A percentile compares a stretch with the other conserved stretches of the same genome.
Conservation (phyloP, 176 grass and related monocot genomes). For the Canna indica region DNA sequence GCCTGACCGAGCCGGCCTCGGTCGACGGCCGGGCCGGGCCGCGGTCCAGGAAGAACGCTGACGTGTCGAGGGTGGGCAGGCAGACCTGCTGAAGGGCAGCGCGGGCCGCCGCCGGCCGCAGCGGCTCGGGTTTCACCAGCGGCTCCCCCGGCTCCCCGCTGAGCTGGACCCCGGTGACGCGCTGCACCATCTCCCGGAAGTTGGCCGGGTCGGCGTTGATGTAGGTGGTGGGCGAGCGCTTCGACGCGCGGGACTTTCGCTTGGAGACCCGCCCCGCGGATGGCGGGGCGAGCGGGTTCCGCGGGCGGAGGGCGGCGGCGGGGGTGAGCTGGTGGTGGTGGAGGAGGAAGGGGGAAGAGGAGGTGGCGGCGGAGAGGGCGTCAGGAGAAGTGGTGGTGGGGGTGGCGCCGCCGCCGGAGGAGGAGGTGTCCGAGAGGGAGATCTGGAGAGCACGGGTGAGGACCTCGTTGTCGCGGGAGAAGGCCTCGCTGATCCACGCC, state of each 20-base stretch:
- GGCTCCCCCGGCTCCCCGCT: background rate
- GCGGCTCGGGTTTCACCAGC: background rate
- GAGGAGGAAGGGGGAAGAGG: constrained; percentile 3
- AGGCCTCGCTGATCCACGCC: constrained; percentile 1
- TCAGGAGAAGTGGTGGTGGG: constrained; percentile 16
- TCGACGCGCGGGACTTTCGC: constrained; percentile 49
- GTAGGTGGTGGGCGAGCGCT: constrained; percentile 71
- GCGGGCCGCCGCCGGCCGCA: background rate
- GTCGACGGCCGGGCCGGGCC: background rate
- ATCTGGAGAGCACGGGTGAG: constrained; percentile 63
- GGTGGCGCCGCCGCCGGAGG: background rate
- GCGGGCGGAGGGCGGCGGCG: background rate
- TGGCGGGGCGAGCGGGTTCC: background rate
- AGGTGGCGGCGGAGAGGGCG: constrained; percentile 8
- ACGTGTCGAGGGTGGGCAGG: constrained; percentile 43
- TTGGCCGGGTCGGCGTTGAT: constrained; percentile 75
- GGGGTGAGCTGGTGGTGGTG: background rate
- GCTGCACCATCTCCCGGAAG: constrained; percentile 89
- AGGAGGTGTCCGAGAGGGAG: constrained; percentile 37
- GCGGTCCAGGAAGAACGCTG: constrained; percentile 28
- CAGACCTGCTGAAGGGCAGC: background rate
- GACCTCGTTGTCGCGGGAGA: constrained; percentile 31
- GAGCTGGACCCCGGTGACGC: constrained; percentile 48
- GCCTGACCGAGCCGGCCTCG: background rate
- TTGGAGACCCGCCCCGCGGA: constrained; percentile 33